phyloP scores from a whole-genome alignment of 1,284 basidiomycete genomes.

The Termitomyces sp. region DNA sequence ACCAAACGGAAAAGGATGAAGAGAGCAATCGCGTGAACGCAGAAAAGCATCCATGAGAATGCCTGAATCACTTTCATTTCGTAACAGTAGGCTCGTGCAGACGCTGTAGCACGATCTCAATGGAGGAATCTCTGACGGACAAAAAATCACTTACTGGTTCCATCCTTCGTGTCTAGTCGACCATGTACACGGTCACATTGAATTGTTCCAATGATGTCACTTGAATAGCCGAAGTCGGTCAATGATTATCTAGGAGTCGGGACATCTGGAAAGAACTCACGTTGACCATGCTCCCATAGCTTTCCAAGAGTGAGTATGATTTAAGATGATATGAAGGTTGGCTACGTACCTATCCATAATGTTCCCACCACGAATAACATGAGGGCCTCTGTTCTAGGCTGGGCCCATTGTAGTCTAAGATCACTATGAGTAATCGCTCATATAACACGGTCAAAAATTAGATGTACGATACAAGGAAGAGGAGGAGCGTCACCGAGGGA shows the following conservation, averaged over 20 bases:
- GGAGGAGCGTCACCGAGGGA: conserved; percentile 57
- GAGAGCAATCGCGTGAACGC: conserved; percentile 45
- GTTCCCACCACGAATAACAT: conserved; percentile 51
- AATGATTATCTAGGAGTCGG: conserved; percentile 9
- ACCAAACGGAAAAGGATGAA: conserved; percentile 34
- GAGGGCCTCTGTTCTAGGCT: conserved; percentile 57
- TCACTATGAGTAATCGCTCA: conserved; percentile 10
- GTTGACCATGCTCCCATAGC: conserved; percentile 71
- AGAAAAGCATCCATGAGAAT: conserved; percentile 72
- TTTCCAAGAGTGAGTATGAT: conserved; percentile 23
- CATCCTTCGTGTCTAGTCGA: conserved; percentile 47
- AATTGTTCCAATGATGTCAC: conserved; percentile 62
- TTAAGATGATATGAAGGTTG: background rate
- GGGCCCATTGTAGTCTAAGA: conserved; percentile 60
- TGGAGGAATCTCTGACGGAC: conserved; percentile 3
- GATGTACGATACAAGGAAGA: conserved; percentile 51
- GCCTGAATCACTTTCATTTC: conserved; percentile 75
- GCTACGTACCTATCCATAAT: conserved; percentile 61
- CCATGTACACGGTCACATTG: conserved; percentile 57
- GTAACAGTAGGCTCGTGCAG: conserved; percentile 56
- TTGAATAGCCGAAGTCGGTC: conserved; percentile 23
- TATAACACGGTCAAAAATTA: background rate
- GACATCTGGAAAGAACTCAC: conserved; percentile 36
- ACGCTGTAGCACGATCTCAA: conserved; percentile 38
- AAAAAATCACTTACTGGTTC: conserved; percentile 43